Conservation (phyloP, 2,329 filamentous ascomycete genomes). For the Xylaria sp. region DNA sequence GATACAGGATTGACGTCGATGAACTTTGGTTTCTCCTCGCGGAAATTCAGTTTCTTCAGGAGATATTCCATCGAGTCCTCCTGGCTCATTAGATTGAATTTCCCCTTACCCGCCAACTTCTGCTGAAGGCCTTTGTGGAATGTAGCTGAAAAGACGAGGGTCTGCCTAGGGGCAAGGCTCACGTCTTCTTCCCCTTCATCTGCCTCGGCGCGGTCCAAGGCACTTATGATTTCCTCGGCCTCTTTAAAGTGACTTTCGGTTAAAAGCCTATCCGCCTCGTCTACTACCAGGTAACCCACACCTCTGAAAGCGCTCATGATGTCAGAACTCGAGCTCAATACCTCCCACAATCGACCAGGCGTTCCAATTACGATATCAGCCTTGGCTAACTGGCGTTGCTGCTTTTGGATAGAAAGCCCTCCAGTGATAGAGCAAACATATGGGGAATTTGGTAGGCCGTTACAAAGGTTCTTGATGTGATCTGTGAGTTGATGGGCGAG, state of each 20-base stretch:
- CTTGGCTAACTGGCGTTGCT: slow-evolving; percentile 82
- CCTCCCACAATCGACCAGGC: slow-evolving; percentile 93
- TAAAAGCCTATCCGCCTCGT: slow-evolving; percentile 92
- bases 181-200: slow-evolving; percentile 62
- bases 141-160: slow-evolving; percentile 94
- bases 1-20: slow-evolving; percentile 90
- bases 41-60: slow-evolving; percentile 88
- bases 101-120: slow-evolving; percentile 84
- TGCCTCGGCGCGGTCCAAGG: slow-evolving; percentile 76
- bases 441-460: slow-evolving; percentile 67
- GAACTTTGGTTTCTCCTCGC: slow-evolving; percentile 85
- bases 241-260: slow-evolving; percentile 97
- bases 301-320: slow-evolving; percentile 76
- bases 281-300: slow-evolving; percentile 86
- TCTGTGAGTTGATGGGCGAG: slow-evolving; percentile 90
- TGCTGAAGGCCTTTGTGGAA: slow-evolving; percentile 93
- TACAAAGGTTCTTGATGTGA: slow-evolving; percentile 82
- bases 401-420: slow-evolving; percentile 93
- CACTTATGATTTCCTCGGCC: slow-evolving; percentile 84
- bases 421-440: slow-evolving; percentile 91
- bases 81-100: slow-evolving; percentile 74
- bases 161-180: slow-evolving; percentile 72
- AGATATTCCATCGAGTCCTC: slow-evolving; percentile 93
- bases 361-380: slow-evolving; percentile 95
- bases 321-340: slow-evolving; percentile 79